Base-by-base conservation (phyloP, 1,139 yeast species). In the Pneumocystis murina region DNA sequence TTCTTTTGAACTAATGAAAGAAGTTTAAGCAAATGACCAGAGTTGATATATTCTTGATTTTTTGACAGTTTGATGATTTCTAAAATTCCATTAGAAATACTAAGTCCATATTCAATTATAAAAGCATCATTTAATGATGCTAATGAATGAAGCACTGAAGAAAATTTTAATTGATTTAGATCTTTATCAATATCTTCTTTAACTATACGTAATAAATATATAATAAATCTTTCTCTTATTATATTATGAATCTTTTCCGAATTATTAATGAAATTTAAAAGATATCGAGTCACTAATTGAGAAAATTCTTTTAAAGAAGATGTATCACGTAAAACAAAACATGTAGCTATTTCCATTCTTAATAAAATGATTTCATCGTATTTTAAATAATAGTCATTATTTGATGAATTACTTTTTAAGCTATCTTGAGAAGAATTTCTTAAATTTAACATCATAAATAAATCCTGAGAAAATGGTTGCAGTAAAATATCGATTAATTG, bases 401-500 rank as follows among this genome's bases (percentile, higher is more conserved):
- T 38, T 3, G 40, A 30, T 10, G 17, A 38, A 30, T 43, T 33
- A 30, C 62, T 59, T 14, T 57, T 24, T n/a, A 40, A 24, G 48
- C 33, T 60, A 16, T 41, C 62, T 17, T 55, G 57, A 20, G 60
- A 41, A 12, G 57, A 20, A 38, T 40, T 24, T 20, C 16, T 39
- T 55, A 14, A 38, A n/a, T 24, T 39, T 6, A 17, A 60, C 12
- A 33, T 57, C 62, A 48, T 16, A 38, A 20, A 40, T 60, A 20
- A 12, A 36, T 36, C 57, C 2, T 38, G 57, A 24, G n/a, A 59
- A 17, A 62, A 54, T 20, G 67, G 65, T 12, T 66, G 66, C 20
- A 70, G 61, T 40, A 71, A 62, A 28, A 68, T 66, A 48, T 62
- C 60, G 16, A 65, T 43, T 40, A 72, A 59, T 33, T 38, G 55